These are phyloP conservation scores for Calocybe indica DNA, from an alignment of 768 basidiomycete genomes.

Conservation along the genomic window DNA sequence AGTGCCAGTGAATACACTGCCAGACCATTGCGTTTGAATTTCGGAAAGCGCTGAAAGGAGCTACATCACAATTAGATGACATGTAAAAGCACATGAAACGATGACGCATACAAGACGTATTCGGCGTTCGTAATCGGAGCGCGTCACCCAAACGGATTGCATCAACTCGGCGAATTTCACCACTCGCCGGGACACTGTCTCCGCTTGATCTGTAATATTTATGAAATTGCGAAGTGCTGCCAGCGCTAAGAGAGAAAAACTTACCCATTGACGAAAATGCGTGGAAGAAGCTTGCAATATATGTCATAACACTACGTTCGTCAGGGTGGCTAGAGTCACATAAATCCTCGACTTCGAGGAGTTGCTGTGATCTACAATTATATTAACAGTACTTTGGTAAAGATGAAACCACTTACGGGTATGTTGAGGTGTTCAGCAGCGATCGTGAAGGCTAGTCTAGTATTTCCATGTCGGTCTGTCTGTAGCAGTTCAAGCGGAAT, in stretches of 20 bases:
- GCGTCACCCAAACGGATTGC: constrained; percentile 83
- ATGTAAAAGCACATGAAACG: constrained; percentile 3
- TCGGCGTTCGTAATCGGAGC: constrained; percentile 91
- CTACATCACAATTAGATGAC: constrained; percentile 23
- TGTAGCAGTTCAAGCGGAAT: constrained; percentile 18
- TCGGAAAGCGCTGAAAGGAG: constrained; percentile 62
- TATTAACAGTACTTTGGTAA: not conserved
- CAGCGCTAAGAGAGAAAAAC: constrained; percentile 12
- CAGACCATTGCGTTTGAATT: constrained; percentile 66
- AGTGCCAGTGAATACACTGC: constrained; percentile 59
- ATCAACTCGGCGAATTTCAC: constrained; percentile 96
- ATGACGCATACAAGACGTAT: constrained; percentile 50
- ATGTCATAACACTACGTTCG: constrained; percentile 97
- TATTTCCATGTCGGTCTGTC: constrained; percentile 78
- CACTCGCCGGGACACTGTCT: constrained; percentile 88
- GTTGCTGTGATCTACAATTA: constrained; percentile 47
- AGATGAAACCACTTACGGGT: constrained; percentile 51
- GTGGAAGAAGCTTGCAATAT: constrained; percentile 96
- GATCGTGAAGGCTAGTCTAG: constrained; percentile 79
- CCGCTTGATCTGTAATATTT: constrained; percentile 70
- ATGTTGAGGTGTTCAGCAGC: constrained; percentile 88
- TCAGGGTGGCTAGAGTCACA: constrained; percentile 86
- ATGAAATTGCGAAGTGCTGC: constrained; percentile 3
- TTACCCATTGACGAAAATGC: constrained; percentile 95
- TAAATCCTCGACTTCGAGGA: constrained; percentile 94